Evolutionary conservation across 352 stramenopile species (phyloP).

Genomic region (Phytophthora kernoviae): DNA sequence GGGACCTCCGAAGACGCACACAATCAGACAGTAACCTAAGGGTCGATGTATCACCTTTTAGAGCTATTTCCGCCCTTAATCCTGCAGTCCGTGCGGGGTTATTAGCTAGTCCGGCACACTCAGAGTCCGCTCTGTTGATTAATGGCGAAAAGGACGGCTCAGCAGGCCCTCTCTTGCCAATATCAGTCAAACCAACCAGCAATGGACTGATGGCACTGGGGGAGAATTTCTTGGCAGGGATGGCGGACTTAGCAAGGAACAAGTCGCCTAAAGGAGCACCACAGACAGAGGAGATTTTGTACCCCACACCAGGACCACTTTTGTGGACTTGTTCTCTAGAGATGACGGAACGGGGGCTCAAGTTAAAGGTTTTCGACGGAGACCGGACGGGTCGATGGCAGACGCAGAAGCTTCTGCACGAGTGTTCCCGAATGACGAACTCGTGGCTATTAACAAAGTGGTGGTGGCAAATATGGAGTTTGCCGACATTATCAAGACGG

Average conservation of each 20-base stretch:
- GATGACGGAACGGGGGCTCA: slow-evolving; percentile 68
- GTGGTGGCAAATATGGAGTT: slow-evolving; percentile 68
- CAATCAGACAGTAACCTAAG: slow-evolving; percentile 57
- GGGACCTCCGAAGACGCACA: slow-evolving; percentile 47
- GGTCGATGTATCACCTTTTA: slow-evolving; percentile 2
- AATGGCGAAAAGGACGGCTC: slow-evolving; percentile 9
- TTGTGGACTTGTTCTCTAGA: slow-evolving; percentile 79
- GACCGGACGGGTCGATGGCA: slow-evolving; percentile 53
- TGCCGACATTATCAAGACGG: slow-evolving; percentile 65
- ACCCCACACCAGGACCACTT: slow-evolving; percentile 51
- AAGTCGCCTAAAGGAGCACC: slow-evolving; percentile 24
- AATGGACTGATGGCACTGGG: slow-evolving; percentile 50
- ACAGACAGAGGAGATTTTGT: slow-evolving; percentile 52
- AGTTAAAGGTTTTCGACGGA: slow-evolving; percentile 77
- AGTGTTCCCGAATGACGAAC: slow-evolving; percentile 66
- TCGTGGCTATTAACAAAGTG: slow-evolving; percentile 71
- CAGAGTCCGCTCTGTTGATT: slow-evolving; percentile 30
- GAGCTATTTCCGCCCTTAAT: slow-evolving; percentile 2
- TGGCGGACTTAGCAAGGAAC: slow-evolving; percentile 32
- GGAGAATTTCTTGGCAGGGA: slow-evolving; percentile 55
- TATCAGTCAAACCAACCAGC: slow-evolving; percentile 33
- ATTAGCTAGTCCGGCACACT: slow-evolving; percentile 25
- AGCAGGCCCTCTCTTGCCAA: slow-evolving; percentile 14
- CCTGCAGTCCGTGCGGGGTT: slow-evolving; percentile 9
- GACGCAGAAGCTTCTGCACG: slow-evolving; percentile 57